Percentiles rank a stretch among this genome's conserved stretches.
These are phyloP conservation scores for Scleroderma citrinum DNA, from an alignment of 768 basidiomycete genomes.

Conservation along the genomic window DNA sequence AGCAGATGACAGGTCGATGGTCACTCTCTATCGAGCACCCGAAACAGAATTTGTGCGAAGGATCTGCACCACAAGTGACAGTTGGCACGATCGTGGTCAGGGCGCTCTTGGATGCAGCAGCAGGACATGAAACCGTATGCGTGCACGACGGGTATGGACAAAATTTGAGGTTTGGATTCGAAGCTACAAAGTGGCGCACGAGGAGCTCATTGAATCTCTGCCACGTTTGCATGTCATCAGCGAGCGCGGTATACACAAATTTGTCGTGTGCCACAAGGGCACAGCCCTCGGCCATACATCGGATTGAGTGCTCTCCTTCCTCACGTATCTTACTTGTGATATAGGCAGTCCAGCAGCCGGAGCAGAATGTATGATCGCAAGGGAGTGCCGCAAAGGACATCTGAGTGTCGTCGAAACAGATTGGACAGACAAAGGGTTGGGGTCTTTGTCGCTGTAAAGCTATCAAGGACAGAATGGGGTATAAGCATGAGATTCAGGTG, in stretches of 20 bases:
- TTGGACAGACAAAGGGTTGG: constrained; percentile 78
- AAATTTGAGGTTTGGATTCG: constrained; percentile 79
- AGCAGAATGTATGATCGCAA: constrained; percentile 84
- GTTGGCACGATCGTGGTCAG: constrained; percentile 81
- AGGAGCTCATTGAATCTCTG: constrained; percentile 81
- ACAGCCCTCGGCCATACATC: constrained; percentile 81
- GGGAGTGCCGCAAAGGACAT: constrained; percentile 66
- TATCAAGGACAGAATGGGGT: constrained; percentile 1
- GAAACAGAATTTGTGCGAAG: constrained; percentile 84
- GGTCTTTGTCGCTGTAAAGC: constrained; percentile 21
- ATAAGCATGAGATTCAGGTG: background rate
- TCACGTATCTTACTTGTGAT: constrained; percentile 73
- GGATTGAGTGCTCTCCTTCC: constrained; percentile 66
- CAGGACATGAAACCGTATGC: constrained; percentile 84
- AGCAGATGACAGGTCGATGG: constrained; percentile 89
- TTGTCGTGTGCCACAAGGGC: constrained; percentile 56
- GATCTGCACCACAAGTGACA: constrained; percentile 72
- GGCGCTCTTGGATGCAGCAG: constrained; percentile 70
- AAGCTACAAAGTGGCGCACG: constrained; percentile 84
- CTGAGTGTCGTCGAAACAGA: constrained; percentile 82
- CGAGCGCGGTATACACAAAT: constrained; percentile 54
- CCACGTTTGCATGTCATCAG: constrained; percentile 49
- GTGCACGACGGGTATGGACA: constrained; percentile 95
- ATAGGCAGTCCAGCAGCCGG: constrained; percentile 80
- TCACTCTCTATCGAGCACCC: constrained; percentile 86